These are phyloP conservation scores for Usnea hakonensis DNA, from an alignment of 495 filamentous ascomycete genomes.

Conservation along the genomic window DNA sequence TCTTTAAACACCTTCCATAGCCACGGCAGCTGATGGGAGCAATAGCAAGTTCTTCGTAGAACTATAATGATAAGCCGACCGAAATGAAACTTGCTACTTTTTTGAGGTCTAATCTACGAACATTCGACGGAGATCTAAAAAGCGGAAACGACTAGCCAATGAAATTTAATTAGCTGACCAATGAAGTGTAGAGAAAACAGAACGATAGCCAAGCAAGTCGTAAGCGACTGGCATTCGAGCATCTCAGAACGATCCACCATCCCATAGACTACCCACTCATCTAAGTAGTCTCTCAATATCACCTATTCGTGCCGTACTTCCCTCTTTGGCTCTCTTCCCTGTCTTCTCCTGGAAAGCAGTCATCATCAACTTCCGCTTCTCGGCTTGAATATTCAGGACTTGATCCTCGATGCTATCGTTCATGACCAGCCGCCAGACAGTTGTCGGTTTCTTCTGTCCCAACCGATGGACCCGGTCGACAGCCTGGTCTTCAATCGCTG, in stretches of 20 bases:
- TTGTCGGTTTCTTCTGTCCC: constrained; percentile 70
- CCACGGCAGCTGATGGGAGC: too few species aligned
- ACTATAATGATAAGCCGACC: too few species aligned
- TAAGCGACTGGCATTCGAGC: neutral
- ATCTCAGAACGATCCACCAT: neutral
- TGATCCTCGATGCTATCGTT: constrained; percentile 80
- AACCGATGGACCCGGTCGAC: constrained; percentile 85
- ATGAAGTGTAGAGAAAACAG: neutral
- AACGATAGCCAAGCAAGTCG: neutral
- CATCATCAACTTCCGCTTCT: constrained; percentile 72
- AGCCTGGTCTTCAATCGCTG: constrained; percentile 89
- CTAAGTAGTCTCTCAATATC: constrained; percentile 51
- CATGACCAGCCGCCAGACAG: constrained; percentile 76
- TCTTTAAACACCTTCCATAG: too few species aligned
- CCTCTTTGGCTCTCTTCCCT: constrained; percentile 32
- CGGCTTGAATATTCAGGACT: constrained; percentile 70
- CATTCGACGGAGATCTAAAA: neutral
- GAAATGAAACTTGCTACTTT: neutral
- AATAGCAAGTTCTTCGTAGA: too few species aligned
- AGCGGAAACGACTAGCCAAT: constrained; percentile 3
- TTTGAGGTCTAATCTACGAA: neutral
- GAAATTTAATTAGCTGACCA: neutral
- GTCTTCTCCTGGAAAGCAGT: constrained; percentile 64
- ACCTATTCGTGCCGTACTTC: constrained; percentile 44
- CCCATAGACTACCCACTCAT: constrained; percentile 11